These are phyloP conservation scores for Aspergillus sp. DNA, from an alignment of 2,329 filamentous ascomycete genomes.

Conservation along the genomic window DNA sequence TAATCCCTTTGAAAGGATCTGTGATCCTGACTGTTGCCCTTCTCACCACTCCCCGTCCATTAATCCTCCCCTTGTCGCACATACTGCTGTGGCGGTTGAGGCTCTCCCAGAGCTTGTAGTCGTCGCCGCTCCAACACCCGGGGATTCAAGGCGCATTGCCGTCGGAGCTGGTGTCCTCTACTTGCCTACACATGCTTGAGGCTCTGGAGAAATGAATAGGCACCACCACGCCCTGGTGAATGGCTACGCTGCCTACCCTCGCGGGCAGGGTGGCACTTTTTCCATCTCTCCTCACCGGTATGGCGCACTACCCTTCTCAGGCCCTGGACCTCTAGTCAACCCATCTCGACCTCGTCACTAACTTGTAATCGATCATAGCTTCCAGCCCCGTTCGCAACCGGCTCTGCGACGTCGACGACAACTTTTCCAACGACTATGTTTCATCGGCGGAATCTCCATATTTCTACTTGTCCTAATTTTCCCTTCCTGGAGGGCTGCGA, in stretches of 20 bases:
- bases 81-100: not conserved
- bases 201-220: constrained; percentile 70
- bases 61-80: not conserved
- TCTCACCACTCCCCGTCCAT: not conserved
- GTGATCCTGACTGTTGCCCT: not conserved
- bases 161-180: constrained; percentile 6
- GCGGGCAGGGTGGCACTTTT: constrained; percentile 67
- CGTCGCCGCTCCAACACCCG: constrained; percentile 7
- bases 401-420: constrained; percentile 70
- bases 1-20: not conserved
- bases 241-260: constrained; percentile 68
- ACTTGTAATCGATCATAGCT: constrained; percentile 54
- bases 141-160: constrained; percentile 5
- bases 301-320: not conserved
- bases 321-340: not conserved
- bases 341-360: not conserved
- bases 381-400: constrained; percentile 77
- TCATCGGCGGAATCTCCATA: constrained; percentile 54
- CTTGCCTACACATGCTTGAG: constrained; percentile 31
- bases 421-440: constrained; percentile 66
- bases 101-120: not conserved
- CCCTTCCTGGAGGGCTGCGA: constrained; percentile 65
- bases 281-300: constrained; percentile 87
- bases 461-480: constrained; percentile 69
- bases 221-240: constrained; percentile 85